Conservation (phyloP, 176 grass and related monocot genomes). For the Triticum dicoccoides region DNA sequence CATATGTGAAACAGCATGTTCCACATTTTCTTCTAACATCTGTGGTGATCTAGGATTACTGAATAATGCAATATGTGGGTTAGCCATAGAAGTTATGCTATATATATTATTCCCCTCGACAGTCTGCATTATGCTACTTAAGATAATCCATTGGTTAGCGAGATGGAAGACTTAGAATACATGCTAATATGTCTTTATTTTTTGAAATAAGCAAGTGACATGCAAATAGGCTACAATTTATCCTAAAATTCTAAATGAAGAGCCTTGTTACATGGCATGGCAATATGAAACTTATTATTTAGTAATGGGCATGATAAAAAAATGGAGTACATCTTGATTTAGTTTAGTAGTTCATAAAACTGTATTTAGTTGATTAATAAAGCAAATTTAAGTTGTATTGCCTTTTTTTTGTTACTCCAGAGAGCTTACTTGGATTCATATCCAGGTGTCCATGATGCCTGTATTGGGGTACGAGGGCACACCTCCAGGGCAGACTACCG, state of each 20-base stretch:
- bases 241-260: too few species aligned
- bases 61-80: not conserved
- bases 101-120: not conserved
- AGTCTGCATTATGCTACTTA: not conserved
- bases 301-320: too few species aligned
- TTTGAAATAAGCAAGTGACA: not conserved
- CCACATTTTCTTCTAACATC: too few species aligned
- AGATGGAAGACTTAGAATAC: too few species aligned
- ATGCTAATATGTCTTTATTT: not conserved
- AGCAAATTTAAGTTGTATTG: not conserved
- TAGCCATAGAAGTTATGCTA: not conserved
- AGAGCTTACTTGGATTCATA: constrained; percentile 13
- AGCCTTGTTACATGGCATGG: too few species aligned
- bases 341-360: not conserved
- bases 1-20: too few species aligned
- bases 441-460: constrained; percentile 31
- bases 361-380: not conserved
- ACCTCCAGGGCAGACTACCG: not conserved
- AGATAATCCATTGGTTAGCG: not conserved
- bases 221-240: not conserved
- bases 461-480: too few species aligned
- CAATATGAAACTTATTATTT: too few species aligned
- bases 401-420: constrained; percentile 15
- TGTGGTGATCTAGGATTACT: too few species aligned
- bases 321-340: not conserved